Conservation (phyloP, 2,329 filamentous ascomycete genomes). For the Coleophoma eucalyptorum region DNA sequence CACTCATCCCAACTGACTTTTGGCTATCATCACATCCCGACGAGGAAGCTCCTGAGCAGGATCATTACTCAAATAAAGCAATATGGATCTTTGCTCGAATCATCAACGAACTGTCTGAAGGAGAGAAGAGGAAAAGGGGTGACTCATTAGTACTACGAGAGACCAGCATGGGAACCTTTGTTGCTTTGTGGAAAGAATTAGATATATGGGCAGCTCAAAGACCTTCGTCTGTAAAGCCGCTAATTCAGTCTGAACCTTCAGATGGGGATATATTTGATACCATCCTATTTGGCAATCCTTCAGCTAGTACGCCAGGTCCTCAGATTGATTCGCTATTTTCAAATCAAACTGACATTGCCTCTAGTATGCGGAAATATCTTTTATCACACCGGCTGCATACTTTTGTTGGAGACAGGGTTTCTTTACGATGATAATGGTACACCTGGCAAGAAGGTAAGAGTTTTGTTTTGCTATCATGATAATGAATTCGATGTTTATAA, state of each 20-base stretch:
- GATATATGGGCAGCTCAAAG: neutral
- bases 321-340: too few species aligned
- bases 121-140: too few species aligned
- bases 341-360: too few species aligned
- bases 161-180: too few species aligned
- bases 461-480: too few species aligned
- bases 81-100: neutral
- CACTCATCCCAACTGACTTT: neutral
- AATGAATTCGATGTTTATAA: too few species aligned
- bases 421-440: too few species aligned
- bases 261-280: neutral
- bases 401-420: constrained; percentile 2
- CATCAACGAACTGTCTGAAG: neutral
- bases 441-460: too few species aligned
- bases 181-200: neutral
- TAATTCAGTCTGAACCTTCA: neutral
- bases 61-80: neutral
- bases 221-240: neutral
- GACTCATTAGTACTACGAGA: too few species aligned
- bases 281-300: constrained; percentile 2
- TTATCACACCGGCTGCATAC: constrained; percentile 4
- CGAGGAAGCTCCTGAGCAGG: neutral
- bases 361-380: constrained; percentile 1
- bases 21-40: neutral
- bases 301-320: constrained; percentile 2